Percentiles rank a stretch among this genome's conserved stretches.
These are phyloP conservation scores for Gossypium turneri DNA, from an alignment of 345 rosid species.

Conservation along the genomic window DNA sequence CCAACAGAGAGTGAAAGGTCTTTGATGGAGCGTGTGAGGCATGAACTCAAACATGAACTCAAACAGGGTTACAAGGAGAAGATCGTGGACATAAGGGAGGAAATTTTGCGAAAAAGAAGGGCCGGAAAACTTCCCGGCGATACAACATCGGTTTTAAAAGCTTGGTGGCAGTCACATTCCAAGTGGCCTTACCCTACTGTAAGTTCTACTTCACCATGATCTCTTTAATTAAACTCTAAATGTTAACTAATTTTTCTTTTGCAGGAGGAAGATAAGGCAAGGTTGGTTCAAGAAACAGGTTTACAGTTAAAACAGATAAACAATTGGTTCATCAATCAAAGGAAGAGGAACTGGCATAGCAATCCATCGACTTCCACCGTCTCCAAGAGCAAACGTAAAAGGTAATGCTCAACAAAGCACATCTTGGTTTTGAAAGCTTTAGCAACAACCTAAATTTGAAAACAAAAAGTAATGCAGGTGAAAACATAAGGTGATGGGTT, in stretches of 20 bases:
- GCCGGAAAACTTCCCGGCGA: slow-evolving; percentile 99
- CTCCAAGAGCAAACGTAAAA: slow-evolving; percentile 85
- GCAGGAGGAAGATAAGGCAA: slow-evolving; percentile 96
- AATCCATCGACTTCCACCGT: slow-evolving; percentile 79
- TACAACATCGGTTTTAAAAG: slow-evolving; percentile 79
- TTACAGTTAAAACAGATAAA: slow-evolving; percentile 94
- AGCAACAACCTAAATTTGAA: slow-evolving; percentile 41
- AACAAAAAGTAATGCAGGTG: slow-evolving; percentile 84
- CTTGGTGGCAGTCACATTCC: slow-evolving; percentile 97
- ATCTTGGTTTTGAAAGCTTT: slow-evolving; percentile 21
- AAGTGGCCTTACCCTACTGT: slow-evolving; percentile 99
- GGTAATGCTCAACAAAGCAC: slow-evolving; percentile 36
- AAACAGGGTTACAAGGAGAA: slow-evolving; percentile 92
- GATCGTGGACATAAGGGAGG: slow-evolving; percentile 90
- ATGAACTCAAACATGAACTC: slow-evolving; percentile 80
- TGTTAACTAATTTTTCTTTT: slow-evolving; percentile 19
- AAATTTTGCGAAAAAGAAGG: slow-evolving; percentile 91
- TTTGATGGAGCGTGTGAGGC: slow-evolving; percentile 95
- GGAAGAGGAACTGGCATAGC: slow-evolving; percentile 97
- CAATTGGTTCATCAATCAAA: slow-evolving; percentile 97
- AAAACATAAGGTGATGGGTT: slow-evolving; percentile 50
- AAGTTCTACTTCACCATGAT: slow-evolving; percentile 22
- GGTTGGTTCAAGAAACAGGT: slow-evolving; percentile 93
- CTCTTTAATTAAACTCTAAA: not conserved
- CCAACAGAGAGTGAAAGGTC: slow-evolving; percentile 97